Evolutionary conservation across 1,284 basidiomycete species (phyloP).

Genomic region (Ustilago curta): DNA sequence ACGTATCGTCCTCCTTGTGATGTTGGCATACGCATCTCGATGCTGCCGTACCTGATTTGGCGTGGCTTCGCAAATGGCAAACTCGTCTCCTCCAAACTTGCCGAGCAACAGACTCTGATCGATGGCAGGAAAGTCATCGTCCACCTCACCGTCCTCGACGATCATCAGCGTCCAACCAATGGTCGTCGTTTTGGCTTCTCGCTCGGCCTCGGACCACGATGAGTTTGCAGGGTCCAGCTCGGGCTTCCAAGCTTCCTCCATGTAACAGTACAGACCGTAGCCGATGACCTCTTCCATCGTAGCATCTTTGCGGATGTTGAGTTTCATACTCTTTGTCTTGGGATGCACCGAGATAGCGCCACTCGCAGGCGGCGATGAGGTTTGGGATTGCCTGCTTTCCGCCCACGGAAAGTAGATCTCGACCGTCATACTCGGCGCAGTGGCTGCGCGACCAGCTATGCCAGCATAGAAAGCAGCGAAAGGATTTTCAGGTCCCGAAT

Average conservation of each 20-base stretch:
- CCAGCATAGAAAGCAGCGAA: slow-evolving; percentile 71
- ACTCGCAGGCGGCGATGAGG: slow-evolving; percentile 37
- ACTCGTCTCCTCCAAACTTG: slow-evolving; percentile 91
- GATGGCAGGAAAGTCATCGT: slow-evolving; percentile 97
- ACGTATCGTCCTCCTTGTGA: slow-evolving; percentile 39
- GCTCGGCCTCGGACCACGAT: slow-evolving; percentile 72
- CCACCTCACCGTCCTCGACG: slow-evolving; percentile 96
- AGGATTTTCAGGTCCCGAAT: slow-evolving; percentile 65
- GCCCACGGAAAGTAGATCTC: slow-evolving; percentile 90
- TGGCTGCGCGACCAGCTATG: slow-evolving; percentile 69
- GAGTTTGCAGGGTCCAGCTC: slow-evolving; percentile 73
- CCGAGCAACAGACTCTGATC: slow-evolving; percentile 86
- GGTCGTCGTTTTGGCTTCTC: slow-evolving; percentile 77
- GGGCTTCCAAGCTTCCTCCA: slow-evolving; percentile 86
- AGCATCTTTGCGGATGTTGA: slow-evolving; percentile 84
- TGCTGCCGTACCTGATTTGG: slow-evolving; percentile 85
- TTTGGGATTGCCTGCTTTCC: slow-evolving; percentile 56
- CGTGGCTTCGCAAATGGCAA: slow-evolving; percentile 82
- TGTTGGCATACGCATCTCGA: slow-evolving; percentile 70
- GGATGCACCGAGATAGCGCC: slow-evolving; percentile 50
- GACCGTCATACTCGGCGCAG: slow-evolving; percentile 73
- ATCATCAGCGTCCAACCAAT: slow-evolving; percentile 94
- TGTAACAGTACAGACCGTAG: slow-evolving; percentile 88
- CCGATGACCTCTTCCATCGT: slow-evolving; percentile 96
- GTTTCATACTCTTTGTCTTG: slow-evolving; percentile 69